Base-by-base conservation (phyloP, 352 stramenopile genomes). In the Pythium oligandrum region DNA sequence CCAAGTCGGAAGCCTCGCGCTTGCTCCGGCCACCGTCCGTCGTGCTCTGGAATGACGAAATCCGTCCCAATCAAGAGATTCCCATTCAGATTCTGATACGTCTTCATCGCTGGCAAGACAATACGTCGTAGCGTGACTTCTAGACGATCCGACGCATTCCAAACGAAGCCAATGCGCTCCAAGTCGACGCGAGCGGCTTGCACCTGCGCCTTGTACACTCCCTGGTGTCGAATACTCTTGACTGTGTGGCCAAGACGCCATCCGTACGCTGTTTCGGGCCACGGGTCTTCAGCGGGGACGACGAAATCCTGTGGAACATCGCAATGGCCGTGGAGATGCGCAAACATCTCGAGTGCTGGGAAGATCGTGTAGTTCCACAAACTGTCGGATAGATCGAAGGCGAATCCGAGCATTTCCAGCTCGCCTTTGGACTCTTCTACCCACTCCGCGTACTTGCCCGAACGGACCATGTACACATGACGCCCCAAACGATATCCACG, bases 231-330 rank as follows among this genome's bases (percentile, higher is more conserved):
- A 55, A 98, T 97, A 43, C 88, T 90, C 64, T 96, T 96, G 12
- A 98, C 91, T 3, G 88, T 86, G 35, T 92, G 77, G 6, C 94
- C 94, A 8, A 98, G 71, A 17, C 89, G 78, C 40, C 96, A 68
- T 1, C 86, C 88, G 72, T 84, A 92, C 0, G 85, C 78, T 30
- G 79, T 78, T 40, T 89, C 65, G 0, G 91, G 86, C 90, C 91
- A 98, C 11, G 78, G 61, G 4, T 66, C 64, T 7, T 60, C 40
- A 0, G 67, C 64, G 2, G 93, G 92, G 1, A 98, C 88, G 32
- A 93, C 76, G 73, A 97, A 98, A 33, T 92, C 82, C 59, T 97
- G 87, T 32, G 83, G 80, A 26, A 98, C 89, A 42, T 97, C 77
- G 46, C 96, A 85, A 61, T 98, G 90, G 39, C 82, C 82, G 52